Conservation (phyloP, 345 rosid species). For the Sisymbrium altissimum region DNA sequence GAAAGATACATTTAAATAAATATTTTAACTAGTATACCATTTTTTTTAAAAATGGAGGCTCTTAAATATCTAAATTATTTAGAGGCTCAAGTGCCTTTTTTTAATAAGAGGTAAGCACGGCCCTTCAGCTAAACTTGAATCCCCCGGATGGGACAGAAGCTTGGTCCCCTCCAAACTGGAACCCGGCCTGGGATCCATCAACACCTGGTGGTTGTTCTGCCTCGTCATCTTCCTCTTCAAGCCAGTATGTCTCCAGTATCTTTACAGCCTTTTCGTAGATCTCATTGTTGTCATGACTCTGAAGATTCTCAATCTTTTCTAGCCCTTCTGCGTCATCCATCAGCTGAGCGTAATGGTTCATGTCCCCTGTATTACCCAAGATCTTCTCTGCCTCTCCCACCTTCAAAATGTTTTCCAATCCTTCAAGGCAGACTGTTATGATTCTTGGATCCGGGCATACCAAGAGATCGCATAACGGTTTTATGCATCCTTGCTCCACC, state of each 20-base stretch:
- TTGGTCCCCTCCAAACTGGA: constrained; percentile 65
- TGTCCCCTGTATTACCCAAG: constrained; percentile 46
- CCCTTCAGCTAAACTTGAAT: constrained; percentile 67
- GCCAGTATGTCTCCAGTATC: constrained; percentile 81
- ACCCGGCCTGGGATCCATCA: constrained; percentile 50
- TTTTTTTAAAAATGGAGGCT: no score
- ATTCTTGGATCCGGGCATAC: constrained; percentile 83
- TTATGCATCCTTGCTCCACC: constrained; percentile 75
- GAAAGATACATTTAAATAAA: no score
- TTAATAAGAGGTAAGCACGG: no score
- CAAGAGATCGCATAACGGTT: constrained; percentile 81
- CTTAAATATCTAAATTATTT: no score
- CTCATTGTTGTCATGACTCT: constrained; percentile 79
- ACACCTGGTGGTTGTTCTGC: constrained; percentile 59
- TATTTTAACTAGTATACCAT: no score
- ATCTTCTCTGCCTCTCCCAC: constrained; percentile 78
- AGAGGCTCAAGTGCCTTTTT: no score
- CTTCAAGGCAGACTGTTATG: constrained; percentile 60
- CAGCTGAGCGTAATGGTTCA: constrained; percentile 62
- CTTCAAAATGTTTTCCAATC: constrained; percentile 66
- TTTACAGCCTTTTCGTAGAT: constrained; percentile 85
- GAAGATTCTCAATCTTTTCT: constrained; percentile 80
- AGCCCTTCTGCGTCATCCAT: constrained; percentile 83
- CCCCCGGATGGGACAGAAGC: constrained; percentile 69
- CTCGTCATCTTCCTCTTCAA: constrained; percentile 83